Base-by-base conservation (phyloP, 1,139 yeast genomes). In the Lipomyces yarrowii region DNA sequence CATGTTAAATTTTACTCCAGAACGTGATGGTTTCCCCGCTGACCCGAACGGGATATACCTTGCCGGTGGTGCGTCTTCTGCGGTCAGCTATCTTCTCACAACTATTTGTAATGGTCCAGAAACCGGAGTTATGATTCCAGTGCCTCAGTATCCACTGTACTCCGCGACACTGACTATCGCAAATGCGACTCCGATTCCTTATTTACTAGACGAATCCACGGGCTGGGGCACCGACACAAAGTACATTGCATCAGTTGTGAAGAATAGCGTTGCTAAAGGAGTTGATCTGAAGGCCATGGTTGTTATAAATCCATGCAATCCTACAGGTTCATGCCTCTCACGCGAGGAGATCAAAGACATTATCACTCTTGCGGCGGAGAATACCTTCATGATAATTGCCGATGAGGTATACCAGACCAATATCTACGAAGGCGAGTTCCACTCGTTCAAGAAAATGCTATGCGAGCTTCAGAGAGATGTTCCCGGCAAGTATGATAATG, bases 391-490 rank as follows among this genome's bases (percentile, higher is more conserved):
- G 3, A 83, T 96, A 60, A 89, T 94, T 73, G 98, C 99, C n/a
- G 99, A 96, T 80, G 99, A 94, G 79, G 99, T 94, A 46, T 94
- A 94, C 80, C 99, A 94, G 79, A 96, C 90, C 74, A 94, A 94
- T 75, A 84, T 94, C 21, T 92, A 89, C 79, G 81, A 83, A 26
- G 81, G 80, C 26, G 79, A 84, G 69, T 85, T 85, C 73, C 80
- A 86, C 56, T 89, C 94, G 0, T 83, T 88, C 78, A 88, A 87
- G 75, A 86, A 86, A 72, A 88, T 89, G 6, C 80, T 92, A 72
- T 79, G 88, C 64, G 84, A 86, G 68, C 79, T 92, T 72, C 87
- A 87, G 69, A 79, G 79, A 62, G 76, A 82, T 52, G 77, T 84
- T 69, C 85, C 86, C 15, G 83, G 84, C 26, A 75, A 78, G 64